Percentiles rank a stretch among this genome's conserved stretches.
These are phyloP conservation scores for Paecilomyces sp. DNA, from an alignment of 2,329 filamentous ascomycete genomes.

Conservation along the genomic window DNA sequence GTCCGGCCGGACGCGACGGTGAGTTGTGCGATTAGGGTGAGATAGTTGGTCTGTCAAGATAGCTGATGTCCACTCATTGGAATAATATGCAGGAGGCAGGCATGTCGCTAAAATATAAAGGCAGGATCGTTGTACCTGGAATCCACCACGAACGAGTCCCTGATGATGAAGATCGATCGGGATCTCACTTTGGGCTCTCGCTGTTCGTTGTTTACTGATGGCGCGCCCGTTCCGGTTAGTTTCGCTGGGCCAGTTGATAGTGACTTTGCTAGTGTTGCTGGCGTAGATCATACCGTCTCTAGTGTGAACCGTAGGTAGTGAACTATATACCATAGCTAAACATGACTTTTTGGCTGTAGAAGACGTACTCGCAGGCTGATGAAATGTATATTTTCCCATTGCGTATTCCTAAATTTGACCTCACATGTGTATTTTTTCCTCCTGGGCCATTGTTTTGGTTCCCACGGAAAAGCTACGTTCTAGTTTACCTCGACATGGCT, in stretches of 20 bases:
- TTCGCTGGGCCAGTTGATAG: not conserved
- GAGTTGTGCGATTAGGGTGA: constrained; percentile 1
- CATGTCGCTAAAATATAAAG: not conserved
- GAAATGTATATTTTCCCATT: no score
- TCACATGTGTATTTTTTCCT: no score
- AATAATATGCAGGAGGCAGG: not conserved
- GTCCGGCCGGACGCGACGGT: constrained; percentile 2
- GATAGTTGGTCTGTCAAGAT: not conserved
- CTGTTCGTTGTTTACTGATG: not conserved
- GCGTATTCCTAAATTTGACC: no score
- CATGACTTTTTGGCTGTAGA: no score
- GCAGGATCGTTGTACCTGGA: not conserved
- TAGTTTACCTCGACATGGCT: no score
- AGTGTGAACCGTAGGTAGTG: no score
- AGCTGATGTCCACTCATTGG: not conserved
- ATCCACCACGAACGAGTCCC: not conserved
- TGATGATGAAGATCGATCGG: not conserved
- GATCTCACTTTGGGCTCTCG: not conserved
- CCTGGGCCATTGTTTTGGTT: no score
- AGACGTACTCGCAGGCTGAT: no score
- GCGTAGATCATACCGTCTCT: no score
- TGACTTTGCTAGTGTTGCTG: no score
- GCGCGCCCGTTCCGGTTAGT: not conserved
- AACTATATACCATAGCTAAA: no score
- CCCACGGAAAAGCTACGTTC: no score